Percentiles rank a stretch among this genome's conserved stretches.
Conservation (phyloP, 2,329 filamentous ascomycete species). For the Gyromitra esculenta region DNA sequence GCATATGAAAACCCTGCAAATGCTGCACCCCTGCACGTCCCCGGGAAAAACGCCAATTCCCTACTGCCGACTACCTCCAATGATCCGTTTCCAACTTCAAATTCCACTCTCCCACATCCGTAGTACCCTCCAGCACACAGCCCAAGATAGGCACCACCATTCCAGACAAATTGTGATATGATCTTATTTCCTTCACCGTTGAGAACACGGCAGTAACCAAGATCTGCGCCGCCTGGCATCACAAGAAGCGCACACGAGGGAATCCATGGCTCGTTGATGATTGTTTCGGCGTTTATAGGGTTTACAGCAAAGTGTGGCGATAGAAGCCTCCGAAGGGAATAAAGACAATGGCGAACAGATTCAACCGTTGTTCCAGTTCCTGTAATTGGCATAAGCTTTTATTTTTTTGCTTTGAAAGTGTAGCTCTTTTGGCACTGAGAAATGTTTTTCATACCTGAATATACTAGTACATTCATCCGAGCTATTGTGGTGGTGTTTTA, state of each 20-base stretch:
- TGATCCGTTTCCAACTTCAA: constrained; percentile 82
- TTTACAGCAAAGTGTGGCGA: constrained; percentile 93
- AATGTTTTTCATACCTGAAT: constrained; percentile 72
- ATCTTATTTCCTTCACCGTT: constrained; percentile 87
- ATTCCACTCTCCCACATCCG: constrained; percentile 81
- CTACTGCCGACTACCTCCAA: constrained; percentile 87
- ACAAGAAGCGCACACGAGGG: constrained; percentile 87
- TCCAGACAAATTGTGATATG: constrained; percentile 85
- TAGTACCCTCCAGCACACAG: constrained; percentile 97
- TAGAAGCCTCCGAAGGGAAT: constrained; percentile 83
- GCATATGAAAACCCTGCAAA: constrained; percentile 91
- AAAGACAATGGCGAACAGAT: constrained; percentile 88
- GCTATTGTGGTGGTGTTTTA: constrained; percentile 53
- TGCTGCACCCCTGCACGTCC: constrained; percentile 83
- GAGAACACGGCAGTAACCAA: constrained; percentile 86
- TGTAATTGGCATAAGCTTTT: constrained; percentile 59
- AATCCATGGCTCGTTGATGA: constrained; percentile 92
- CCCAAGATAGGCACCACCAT: constrained; percentile 85
- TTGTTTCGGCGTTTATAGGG: constrained; percentile 77
- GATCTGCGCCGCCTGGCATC: constrained; percentile 91
- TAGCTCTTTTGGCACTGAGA: constrained; percentile 56
- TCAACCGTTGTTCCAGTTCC: constrained; percentile 86
- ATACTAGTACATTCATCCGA: constrained; percentile 82
- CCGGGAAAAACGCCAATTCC: constrained; percentile 89
- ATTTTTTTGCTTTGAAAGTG: constrained; percentile 57